Conservation (phyloP, 257 asterid genomes). For the Osmanthus fragrans region DNA sequence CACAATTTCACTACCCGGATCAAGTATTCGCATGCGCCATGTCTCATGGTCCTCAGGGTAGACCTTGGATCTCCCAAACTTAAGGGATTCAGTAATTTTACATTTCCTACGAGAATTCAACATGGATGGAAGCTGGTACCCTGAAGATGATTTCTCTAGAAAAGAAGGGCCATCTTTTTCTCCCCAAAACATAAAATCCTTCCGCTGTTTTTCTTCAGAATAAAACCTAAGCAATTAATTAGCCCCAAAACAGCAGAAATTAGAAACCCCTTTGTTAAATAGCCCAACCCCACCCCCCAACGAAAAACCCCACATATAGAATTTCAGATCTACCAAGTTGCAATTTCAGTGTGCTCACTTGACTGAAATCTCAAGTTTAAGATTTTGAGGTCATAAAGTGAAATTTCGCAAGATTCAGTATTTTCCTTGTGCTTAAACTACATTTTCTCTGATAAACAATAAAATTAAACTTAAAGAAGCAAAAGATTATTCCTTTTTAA, state of each 20-base stretch:
- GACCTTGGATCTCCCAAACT: constrained; percentile 61
- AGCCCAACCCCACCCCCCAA: background rate
- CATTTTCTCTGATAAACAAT: constrained; percentile 2
- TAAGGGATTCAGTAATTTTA: constrained; percentile 48
- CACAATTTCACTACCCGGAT: constrained; percentile 88
- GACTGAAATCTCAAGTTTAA: constrained; percentile 13
- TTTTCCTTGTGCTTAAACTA: background rate
- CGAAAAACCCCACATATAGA: background rate
- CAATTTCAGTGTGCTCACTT: background rate
- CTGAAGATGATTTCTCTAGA: constrained; percentile 49
- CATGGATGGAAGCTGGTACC: constrained; percentile 35
- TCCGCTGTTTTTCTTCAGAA: constrained; percentile 64
- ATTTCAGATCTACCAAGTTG: background rate
- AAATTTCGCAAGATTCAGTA: background rate
- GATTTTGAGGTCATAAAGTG: background rate
- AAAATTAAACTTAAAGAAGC: constrained; percentile 2
- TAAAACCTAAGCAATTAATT: constrained; percentile 60
- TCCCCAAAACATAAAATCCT: constrained; percentile 45
- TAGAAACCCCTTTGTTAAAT: constrained; percentile 14
- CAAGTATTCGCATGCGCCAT: constrained; percentile 69
- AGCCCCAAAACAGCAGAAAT: constrained; percentile 28
- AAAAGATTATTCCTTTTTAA: constrained; percentile 18
- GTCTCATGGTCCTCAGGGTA: constrained; percentile 55
- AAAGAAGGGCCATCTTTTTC: constrained; percentile 43
- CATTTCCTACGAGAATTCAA: constrained; percentile 44